A percentile compares a stretch with the other conserved stretches of the same genome.
Evolutionary conservation across 495 filamentous ascomycete species (phyloP).

Genomic region (Jackrogersella minutella): DNA sequence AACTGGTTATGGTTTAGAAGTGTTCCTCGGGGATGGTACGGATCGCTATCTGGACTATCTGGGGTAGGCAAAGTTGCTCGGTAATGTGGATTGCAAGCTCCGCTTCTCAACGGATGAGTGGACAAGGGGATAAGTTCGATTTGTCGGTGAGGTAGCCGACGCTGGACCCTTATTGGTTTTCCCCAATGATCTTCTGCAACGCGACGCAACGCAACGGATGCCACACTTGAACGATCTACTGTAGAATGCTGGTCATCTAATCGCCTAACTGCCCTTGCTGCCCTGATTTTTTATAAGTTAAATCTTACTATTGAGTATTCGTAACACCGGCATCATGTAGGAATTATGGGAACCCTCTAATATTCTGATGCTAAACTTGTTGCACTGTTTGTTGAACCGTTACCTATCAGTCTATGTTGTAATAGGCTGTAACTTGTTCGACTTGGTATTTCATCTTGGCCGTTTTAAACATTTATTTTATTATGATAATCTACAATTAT

Average conservation of each 20-base stretch:
- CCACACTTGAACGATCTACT: slow-evolving; percentile 22
- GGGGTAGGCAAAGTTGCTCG: neutral
- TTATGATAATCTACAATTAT: slow-evolving; percentile 12
- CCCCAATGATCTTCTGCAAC: neutral
- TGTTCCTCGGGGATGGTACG: slow-evolving; percentile 19
- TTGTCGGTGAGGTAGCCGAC: slow-evolving; percentile 27
- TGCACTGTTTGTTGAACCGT: slow-evolving; percentile 17
- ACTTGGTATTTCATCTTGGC: slow-evolving; percentile 23
- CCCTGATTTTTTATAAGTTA: neutral
- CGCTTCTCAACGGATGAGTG: slow-evolving; percentile 32
- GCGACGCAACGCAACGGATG: neutral
- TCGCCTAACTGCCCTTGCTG: neutral
- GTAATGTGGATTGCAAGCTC: slow-evolving; percentile 21
- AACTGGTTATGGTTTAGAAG: slow-evolving; percentile 8
- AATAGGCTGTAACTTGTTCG: slow-evolving; percentile 1
- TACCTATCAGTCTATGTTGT: neutral
- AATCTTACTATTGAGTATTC: too few species aligned
- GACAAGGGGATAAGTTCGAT: slow-evolving; percentile 6
- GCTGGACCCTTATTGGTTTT: slow-evolving; percentile 12
- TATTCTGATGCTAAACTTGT: slow-evolving; percentile 15
- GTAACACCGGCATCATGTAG: too few species aligned
- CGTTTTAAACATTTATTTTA: slow-evolving; percentile 25
- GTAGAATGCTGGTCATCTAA: slow-evolving; percentile 16
- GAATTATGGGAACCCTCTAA: too few species aligned
- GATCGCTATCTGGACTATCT: slow-evolving; percentile 33